phyloP scores from a whole-genome alignment of 164 flowering plant species.

The Houttuynia cordata region DNA sequence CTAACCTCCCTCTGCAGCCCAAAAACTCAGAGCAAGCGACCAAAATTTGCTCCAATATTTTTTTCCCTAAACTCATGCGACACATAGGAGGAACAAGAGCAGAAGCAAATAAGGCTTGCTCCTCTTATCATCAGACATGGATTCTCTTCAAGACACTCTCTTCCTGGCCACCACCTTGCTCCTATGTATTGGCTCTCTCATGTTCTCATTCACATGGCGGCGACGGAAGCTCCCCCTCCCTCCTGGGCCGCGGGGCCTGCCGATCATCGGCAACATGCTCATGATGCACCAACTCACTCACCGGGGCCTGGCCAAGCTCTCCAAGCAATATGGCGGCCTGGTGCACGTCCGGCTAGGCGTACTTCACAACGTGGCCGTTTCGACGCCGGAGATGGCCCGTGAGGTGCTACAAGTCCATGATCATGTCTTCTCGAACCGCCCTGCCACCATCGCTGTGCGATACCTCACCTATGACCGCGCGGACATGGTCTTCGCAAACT shows the following conservation, averaged over 20 bases:
- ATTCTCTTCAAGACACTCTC: not conserved
- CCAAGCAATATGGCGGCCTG: slow-evolving; percentile 55
- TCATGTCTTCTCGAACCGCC: slow-evolving; percentile 62
- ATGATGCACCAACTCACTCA: slow-evolving; percentile 78
- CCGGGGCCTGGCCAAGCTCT: slow-evolving; percentile 63
- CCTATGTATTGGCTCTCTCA: not conserved
- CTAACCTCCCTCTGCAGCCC: no score
- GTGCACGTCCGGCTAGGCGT: slow-evolving; percentile 49
- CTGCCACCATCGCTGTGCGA: slow-evolving; percentile 51
- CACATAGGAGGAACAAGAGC: no score
- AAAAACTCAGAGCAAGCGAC: no score
- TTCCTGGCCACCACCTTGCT: not conserved
- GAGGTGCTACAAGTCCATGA: slow-evolving; percentile 72
- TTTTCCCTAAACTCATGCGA: no score
- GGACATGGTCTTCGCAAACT: slow-evolving; percentile 81
- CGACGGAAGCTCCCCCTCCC: slow-evolving; percentile 19
- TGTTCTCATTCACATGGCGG: not conserved
- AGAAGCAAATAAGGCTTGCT: no score
- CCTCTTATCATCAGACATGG: not conserved
- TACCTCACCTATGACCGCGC: slow-evolving; percentile 71
- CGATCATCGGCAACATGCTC: slow-evolving; percentile 66
- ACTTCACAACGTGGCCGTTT: slow-evolving; percentile 43
- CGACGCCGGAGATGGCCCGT: slow-evolving; percentile 53
- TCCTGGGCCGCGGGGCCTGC: slow-evolving; percentile 67
- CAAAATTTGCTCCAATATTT: no score